phyloP scores from a whole-genome alignment of 257 asterid species.

The Scutellaria minor region DNA sequence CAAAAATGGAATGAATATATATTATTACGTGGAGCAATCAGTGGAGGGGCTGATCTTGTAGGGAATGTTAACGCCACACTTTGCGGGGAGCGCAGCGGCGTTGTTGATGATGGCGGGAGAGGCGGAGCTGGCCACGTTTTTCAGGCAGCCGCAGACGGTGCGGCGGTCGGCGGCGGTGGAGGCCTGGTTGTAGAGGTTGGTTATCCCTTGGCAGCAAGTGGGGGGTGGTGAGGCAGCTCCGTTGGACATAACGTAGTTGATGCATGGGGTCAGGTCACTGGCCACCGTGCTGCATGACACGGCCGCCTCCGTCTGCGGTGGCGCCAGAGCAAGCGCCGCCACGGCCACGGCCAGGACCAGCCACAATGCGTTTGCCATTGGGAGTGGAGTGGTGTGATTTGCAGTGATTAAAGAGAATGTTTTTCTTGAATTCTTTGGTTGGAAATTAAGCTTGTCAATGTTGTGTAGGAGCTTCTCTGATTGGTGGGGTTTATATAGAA shows the following conservation, averaged over 20 bases:
- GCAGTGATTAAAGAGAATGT: not conserved
- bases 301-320: constrained; percentile 46
- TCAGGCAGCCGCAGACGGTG: constrained; percentile 60
- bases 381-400: not conserved
- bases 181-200: constrained; percentile 41
- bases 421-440: not conserved
- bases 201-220: constrained; percentile 51
- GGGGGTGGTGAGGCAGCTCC: constrained; percentile 36
- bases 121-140: constrained; percentile 45
- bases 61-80: constrained; percentile 57
- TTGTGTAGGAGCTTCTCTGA: not conserved
- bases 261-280: constrained; percentile 45
- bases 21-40: constrained; percentile 51
- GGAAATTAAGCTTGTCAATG: not conserved
- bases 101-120: constrained; percentile 26
- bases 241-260: constrained; percentile 43
- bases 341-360: constrained; percentile 30
- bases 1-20: too few relatives aligned
- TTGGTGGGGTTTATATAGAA: constrained; percentile 42
- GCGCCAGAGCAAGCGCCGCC: constrained; percentile 34
- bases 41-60: constrained; percentile 56
- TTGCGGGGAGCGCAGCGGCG: constrained; percentile 53
- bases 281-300: constrained; percentile 47
- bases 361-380: constrained; percentile 44
- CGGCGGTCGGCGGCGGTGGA: constrained; percentile 50